These are phyloP conservation scores for Mycena belliarum DNA, from an alignment of 768 basidiomycete genomes.

Conservation along the genomic window DNA sequence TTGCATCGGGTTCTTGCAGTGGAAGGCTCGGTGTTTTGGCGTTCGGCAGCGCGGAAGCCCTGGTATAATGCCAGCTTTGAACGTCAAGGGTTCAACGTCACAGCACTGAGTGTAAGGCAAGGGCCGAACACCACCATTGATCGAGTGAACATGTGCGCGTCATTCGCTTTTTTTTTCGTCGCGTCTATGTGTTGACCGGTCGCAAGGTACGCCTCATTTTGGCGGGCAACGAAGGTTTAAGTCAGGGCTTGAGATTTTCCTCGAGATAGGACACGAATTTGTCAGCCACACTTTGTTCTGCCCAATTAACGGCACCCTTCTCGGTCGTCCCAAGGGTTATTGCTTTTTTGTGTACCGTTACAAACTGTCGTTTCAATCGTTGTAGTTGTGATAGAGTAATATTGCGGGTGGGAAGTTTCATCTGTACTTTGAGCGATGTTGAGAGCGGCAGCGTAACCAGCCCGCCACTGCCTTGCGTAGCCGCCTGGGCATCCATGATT, in stretches of 20 bases:
- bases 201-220: constrained; percentile 38
- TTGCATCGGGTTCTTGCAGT: constrained; percentile 56
- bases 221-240: constrained; percentile 31
- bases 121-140: constrained; percentile 55
- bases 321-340: constrained; percentile 82
- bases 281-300: constrained; percentile 63
- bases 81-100: constrained; percentile 53
- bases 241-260: constrained; percentile 58
- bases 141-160: constrained; percentile 66
- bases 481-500: constrained; percentile 65
- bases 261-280: constrained; percentile 76
- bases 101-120: constrained; percentile 52
- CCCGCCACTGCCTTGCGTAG: constrained; percentile 54
- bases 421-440: constrained; percentile 39
- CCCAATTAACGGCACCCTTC: constrained; percentile 76
- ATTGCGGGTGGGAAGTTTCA: constrained; percentile 68
- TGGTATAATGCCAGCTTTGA: constrained; percentile 65
- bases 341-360: constrained; percentile 86
- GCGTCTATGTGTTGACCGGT: background rate
- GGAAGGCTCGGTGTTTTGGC: constrained; percentile 67
- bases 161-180: background rate
- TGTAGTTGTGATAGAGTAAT: constrained; percentile 88
- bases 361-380: constrained; percentile 88
- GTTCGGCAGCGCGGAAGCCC: constrained; percentile 61
- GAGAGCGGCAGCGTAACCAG: constrained; percentile 48